A percentile compares a stretch with the other conserved stretches of the same genome.
Conservation (phyloP, 1,284 basidiomycete genomes). For the Gomphus bonarii region DNA sequence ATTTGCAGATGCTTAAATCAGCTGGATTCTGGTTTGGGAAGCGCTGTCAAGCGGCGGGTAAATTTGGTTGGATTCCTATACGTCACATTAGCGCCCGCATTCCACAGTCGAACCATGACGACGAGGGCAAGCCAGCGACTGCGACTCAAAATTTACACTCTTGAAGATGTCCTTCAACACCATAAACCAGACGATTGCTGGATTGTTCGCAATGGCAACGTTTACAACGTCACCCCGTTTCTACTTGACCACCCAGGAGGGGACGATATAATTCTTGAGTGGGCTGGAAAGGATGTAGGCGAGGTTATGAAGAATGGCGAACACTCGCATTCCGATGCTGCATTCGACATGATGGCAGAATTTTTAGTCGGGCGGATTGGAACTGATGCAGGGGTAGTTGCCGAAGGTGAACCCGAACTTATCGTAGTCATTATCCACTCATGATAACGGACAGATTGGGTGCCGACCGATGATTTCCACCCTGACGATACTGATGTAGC, state of each 20-base stretch:
- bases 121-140: constrained; percentile 2
- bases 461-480: constrained; percentile 78
- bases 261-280: constrained; percentile 70
- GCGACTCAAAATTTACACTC: constrained; percentile 42
- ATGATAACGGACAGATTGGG: constrained; percentile 55
- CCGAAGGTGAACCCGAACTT: constrained; percentile 46
- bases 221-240: constrained; percentile 73
- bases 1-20: too few species aligned
- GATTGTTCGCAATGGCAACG: constrained; percentile 61
- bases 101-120: not conserved
- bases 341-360: constrained; percentile 89
- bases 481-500: constrained; percentile 78
- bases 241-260: constrained; percentile 79
- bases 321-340: constrained; percentile 90
- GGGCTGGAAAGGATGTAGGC: constrained; percentile 81
- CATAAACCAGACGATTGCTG: constrained; percentile 53
- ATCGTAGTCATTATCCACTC: constrained; percentile 2
- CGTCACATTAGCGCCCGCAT: not conserved
- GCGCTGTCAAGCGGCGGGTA: too few species aligned
- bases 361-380: constrained; percentile 77
- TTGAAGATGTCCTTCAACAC: constrained; percentile 60
- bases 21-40: too few species aligned
- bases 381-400: constrained; percentile 62
- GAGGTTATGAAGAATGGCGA: constrained; percentile 78
- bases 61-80: too few species aligned